phyloP scores from a whole-genome alignment of 805 yeast genomes.

The Kluyveromyces dobzhanskii region DNA sequence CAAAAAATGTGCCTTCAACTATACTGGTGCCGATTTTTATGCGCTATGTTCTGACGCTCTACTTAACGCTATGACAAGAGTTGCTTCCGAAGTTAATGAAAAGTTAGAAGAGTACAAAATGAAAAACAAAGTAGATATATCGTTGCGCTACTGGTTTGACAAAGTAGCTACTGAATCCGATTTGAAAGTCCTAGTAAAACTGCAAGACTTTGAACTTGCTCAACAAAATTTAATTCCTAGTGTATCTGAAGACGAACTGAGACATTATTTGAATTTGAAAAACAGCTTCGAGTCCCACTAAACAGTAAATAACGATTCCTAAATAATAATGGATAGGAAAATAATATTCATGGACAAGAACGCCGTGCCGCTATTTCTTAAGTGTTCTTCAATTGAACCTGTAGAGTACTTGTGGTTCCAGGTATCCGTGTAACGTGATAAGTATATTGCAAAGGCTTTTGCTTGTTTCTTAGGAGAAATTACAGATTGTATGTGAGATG shows the following conservation, averaged over 20 bases:
- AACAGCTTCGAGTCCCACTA: constrained; percentile 47
- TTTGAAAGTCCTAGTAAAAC: constrained; percentile 54
- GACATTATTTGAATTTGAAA: constrained; percentile 73
- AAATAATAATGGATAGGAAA: too few species aligned
- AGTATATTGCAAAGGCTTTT: too few species aligned
- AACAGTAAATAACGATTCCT: too few species aligned
- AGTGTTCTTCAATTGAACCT: too few species aligned
- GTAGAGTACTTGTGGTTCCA: too few species aligned
- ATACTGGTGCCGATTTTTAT: constrained; percentile 96
- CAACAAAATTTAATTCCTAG: constrained; percentile 66
- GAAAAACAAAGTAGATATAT: constrained; percentile 37
- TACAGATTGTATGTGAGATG: too few species aligned
- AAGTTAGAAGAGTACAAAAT: constrained; percentile 49
- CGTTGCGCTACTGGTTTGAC: constrained; percentile 87
- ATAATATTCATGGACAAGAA: too few species aligned
- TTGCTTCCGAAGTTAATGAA: constrained; percentile 65
- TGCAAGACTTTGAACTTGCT: constrained; percentile 74
- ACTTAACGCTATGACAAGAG: constrained; percentile 92
- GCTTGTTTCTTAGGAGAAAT: too few species aligned
- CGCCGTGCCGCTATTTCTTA: too few species aligned
- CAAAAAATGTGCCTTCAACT: constrained; percentile 71
- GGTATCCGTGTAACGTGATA: too few species aligned
- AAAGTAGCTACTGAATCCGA: constrained; percentile 63
- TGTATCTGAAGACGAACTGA: constrained; percentile 79
- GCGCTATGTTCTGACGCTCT: constrained; percentile 94